phyloP scores from a whole-genome alignment of 257 asterid genomes.

The Solanum arcanum region DNA sequence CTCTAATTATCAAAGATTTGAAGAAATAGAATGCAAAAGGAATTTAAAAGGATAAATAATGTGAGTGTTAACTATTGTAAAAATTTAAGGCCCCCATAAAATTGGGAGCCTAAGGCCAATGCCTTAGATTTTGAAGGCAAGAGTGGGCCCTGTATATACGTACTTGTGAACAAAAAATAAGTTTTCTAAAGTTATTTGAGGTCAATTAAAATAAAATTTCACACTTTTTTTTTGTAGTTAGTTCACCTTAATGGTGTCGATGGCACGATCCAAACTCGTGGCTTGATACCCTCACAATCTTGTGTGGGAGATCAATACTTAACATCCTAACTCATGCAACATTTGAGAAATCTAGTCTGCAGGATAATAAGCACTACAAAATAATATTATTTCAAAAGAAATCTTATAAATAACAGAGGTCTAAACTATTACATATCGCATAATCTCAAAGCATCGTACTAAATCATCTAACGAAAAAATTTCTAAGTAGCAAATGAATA shows the following conservation, averaged over 20 bases:
- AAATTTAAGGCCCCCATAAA: no score
- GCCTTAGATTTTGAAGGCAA: no score
- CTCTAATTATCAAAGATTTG: no score
- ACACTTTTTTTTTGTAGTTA: background rate
- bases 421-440: background rate
- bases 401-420: background rate
- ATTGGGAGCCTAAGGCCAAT: no score
- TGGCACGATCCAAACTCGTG: background rate
- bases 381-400: background rate
- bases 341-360: background rate
- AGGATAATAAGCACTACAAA: no score
- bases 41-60: no score
- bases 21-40: no score
- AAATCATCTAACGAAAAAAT: background rate
- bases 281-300: background rate
- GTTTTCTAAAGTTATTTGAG: background rate
- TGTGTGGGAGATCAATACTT: background rate
- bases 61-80: no score
- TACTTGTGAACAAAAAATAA: background rate
- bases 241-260: background rate
- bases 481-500: background rate
- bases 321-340: background rate
- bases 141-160: no score
- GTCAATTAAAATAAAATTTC: background rate
- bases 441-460: background rate